Base-by-base conservation (phyloP, 225 moss, liverwort and hornwort species). In the Thuidium tamariscinum region DNA sequence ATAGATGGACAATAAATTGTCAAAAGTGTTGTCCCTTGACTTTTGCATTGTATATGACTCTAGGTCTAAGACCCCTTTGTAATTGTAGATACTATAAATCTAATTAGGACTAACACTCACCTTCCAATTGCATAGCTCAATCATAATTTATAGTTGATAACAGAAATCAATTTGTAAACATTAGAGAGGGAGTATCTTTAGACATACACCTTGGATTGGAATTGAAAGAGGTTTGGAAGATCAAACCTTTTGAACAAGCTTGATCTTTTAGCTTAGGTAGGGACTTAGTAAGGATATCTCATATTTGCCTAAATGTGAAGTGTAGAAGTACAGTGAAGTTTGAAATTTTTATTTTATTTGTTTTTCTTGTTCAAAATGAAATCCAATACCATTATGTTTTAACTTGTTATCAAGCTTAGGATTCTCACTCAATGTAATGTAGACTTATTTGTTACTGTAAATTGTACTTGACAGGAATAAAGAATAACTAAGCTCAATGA, bases 41-140 rank as follows among this genome's bases (percentile, higher is more conserved):
- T 39, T 68, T 68, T 1, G 4, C 1, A 39, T 13, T 68, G 39
- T 68, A 1, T 68, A 37, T 1, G 1, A 68, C 2, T 13, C 4
- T 68, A 39, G 7, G 23, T 16, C 7, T 7, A 39, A n/a, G 0
- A 68, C 4, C 21, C 23, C 1, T 1, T 68, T 39, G 13, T 39
- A 23, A 68, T 7, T 39, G 7, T 23, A 11, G 7, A 13, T 37
- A 68, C 13, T 68, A 23, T 39, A 22, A 23, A 23, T 68, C 39
- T 39, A 23, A 68, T 6, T 67, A 12, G 12, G 4, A 68, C 2
- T 39, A 66, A 36, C 1, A 23, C 1, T 22, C 4, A 0, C 3
- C 6, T 0, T 39, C 2, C 0, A 37, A 7, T 0, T 23, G 1
- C 7, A 39, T 39, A 39, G 13, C 0, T 68, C 0, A 68, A 68